These are phyloP conservation scores for Ustilago hordei DNA, from an alignment of 1,284 basidiomycete genomes.

Conservation along the genomic window DNA sequence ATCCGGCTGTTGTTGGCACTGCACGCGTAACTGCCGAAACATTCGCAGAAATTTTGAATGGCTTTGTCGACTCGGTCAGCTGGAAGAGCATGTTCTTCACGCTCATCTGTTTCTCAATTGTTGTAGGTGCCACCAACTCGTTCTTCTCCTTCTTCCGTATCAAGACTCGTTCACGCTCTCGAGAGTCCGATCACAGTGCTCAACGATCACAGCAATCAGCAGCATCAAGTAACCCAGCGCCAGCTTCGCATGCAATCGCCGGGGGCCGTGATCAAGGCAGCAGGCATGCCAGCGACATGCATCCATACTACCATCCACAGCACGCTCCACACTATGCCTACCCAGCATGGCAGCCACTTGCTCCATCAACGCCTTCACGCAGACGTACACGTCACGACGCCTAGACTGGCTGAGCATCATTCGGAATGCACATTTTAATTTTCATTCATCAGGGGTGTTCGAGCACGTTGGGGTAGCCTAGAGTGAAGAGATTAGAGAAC, in stretches of 20 bases:
- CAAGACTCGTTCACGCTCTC: conserved; percentile 33
- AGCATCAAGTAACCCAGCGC: background rate
- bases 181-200: conserved; percentile 11
- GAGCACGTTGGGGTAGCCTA: background rate
- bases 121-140: conserved; percentile 66
- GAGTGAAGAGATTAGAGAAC: background rate
- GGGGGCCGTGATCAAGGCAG: conserved; percentile 5
- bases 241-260: conserved; percentile 5
- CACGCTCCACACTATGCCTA: conserved; percentile 22
- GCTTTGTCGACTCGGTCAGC: conserved; percentile 94
- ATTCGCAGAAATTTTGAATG: conserved; percentile 93
- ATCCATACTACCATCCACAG: conserved; percentile 21
- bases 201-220: conserved; percentile 11
- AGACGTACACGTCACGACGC: conserved; percentile 18
- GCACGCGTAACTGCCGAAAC: conserved; percentile 92
- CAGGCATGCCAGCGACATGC: conserved; percentile 19
- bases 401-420: background rate
- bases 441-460: background rate
- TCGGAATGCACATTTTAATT: background rate
- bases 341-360: conserved; percentile 34
- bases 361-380: conserved; percentile 34
- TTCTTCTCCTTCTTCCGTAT: conserved; percentile 65
- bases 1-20: conserved; percentile 87
- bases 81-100: conserved; percentile 86
- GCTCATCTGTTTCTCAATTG: conserved; percentile 60